Percentiles rank a stretch among this genome's conserved stretches.
Conservation (phyloP, 257 asterid species). For the Plantago major region DNA sequence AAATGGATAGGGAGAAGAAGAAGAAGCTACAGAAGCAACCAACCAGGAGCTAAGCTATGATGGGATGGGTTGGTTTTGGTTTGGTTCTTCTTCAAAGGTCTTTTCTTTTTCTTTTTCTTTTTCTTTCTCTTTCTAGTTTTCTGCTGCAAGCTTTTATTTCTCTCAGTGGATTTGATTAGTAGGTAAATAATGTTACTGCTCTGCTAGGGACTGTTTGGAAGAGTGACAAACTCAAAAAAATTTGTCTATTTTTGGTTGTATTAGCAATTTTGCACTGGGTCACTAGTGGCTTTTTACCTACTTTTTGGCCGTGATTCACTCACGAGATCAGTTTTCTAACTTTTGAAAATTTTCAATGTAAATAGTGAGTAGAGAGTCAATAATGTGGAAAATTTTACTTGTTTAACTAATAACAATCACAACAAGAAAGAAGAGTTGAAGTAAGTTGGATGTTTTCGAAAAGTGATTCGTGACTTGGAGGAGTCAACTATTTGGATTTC, state of each 20-base stretch:
- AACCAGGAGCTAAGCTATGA: constrained; percentile 14
- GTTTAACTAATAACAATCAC: no score
- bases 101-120: not conserved
- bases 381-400: no score
- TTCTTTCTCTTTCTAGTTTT: no score
- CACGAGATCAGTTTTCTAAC: not conserved
- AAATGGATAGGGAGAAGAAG: constrained; percentile 17
- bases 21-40: constrained; percentile 31
- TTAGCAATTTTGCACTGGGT: not conserved
- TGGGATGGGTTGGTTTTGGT: constrained; percentile 18
- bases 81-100: constrained; percentile 6
- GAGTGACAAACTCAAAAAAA: not conserved
- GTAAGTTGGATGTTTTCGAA: no score
- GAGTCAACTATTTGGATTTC: no score
- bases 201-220: no score
- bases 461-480: no score
- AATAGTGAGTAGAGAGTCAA: no score
- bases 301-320: constrained; percentile 27
- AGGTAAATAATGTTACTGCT: constrained; percentile 22
- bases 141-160: not conserved
- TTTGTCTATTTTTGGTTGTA: no score
- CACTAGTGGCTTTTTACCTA: constrained; percentile 27
- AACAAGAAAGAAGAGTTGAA: no score
- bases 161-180: constrained; percentile 8
- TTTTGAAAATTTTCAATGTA: not conserved